Evolutionary conservation across 345 rosid genomes (phyloP), one percentile per base, ranked within the genome.

Genomic region (Geranium rotundifolium): DNA sequence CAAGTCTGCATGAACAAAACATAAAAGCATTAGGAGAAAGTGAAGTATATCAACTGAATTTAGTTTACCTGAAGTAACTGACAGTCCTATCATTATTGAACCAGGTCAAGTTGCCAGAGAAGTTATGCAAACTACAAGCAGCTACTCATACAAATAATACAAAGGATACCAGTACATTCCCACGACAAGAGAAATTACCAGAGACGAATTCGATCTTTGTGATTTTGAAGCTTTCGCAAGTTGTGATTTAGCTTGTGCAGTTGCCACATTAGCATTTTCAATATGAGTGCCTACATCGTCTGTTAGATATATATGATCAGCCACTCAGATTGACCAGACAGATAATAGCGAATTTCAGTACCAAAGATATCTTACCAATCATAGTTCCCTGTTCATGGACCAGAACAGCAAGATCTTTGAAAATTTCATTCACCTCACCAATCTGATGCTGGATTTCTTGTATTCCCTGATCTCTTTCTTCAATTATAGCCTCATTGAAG

Each of bases 401-500:
- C 61, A 88, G 77, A 41, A 90, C 90, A 14, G 95, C 97, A 14
- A 95, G 89, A 79, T 95, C 97, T 73, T 90, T 95, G 57, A 95
- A 88, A 17, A 90, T 85, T 71, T 88, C 93, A 23, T 95, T 86
- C 69, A 90, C 99, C 81, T 95, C 96, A 12, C 97, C 96, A 71
- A 95, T 90, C 74, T 90, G 96, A 71, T 85, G 88, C 76, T 88
- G 96, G 64, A 95, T 85, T 71, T 88, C 97, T 63, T 90, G 88
- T 65, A 90, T 88, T 68, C 97, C 96, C 37, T 85, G 96, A 56
- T 95, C 97, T 76, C 97, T 84, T 77, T 93, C 99, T 64, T 93
- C 97, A 50, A 90, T 88, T 27, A 90, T 62, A 60, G 97, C 97
- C 63, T 90, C 99, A 58, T 95, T 86, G 62, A 95, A 95, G 27